phyloP scores from a whole-genome alignment of 345 rosid species.

The Lepidium africanum region DNA sequence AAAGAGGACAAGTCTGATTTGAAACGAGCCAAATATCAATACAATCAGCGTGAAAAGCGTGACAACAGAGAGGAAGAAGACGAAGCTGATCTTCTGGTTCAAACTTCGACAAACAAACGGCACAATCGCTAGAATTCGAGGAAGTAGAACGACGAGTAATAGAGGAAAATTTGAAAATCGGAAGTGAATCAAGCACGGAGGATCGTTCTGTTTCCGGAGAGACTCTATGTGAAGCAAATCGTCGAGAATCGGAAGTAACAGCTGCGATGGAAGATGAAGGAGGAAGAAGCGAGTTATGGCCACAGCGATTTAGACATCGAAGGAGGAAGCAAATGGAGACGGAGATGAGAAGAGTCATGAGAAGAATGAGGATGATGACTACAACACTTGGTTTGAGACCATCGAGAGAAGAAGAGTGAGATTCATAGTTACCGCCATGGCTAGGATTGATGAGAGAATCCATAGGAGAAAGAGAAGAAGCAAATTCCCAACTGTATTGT shows the following conservation, averaged over 20 bases:
- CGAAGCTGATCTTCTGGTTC: constrained; percentile 72
- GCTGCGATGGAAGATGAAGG: constrained; percentile 19
- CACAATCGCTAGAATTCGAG: constrained; percentile 51
- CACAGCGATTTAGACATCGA: constrained; percentile 60
- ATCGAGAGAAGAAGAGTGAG: constrained; percentile 32
- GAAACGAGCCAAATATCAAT: constrained; percentile 71
- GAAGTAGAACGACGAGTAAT: constrained; percentile 49
- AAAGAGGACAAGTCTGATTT: constrained; percentile 83
- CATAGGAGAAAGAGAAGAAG: background rate
- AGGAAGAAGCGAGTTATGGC: constrained; percentile 5
- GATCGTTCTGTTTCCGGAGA: constrained; percentile 38
- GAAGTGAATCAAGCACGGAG: constrained; percentile 55
- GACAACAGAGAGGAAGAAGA: constrained; percentile 80
- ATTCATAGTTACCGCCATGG: background rate
- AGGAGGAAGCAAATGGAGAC: constrained; percentile 62
- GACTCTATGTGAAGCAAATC: constrained; percentile 35
- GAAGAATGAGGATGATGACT: constrained; percentile 53
- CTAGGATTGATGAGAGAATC: constrained; percentile 15
- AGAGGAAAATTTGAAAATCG: constrained; percentile 66
- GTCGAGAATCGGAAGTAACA: constrained; percentile 22
- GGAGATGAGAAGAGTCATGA: constrained; percentile 48
- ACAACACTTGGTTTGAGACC: constrained; percentile 56
- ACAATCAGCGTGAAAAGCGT: constrained; percentile 80
- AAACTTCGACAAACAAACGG: constrained; percentile 79
- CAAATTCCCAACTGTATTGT: background rate